phyloP scores from a whole-genome alignment of 495 filamentous ascomycete genomes.

The Sporormia fimetaria region DNA sequence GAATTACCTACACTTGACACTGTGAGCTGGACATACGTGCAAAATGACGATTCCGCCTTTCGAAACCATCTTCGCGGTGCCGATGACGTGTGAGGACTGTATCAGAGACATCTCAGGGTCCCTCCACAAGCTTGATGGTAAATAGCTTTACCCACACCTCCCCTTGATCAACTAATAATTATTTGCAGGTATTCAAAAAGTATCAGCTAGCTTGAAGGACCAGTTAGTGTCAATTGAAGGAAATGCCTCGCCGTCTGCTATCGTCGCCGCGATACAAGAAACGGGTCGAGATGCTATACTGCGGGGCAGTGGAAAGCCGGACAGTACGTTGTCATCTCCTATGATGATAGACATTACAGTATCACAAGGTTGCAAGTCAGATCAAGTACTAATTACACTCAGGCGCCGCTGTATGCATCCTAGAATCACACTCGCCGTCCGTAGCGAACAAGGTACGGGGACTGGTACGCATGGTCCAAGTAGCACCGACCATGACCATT shows the following conservation, averaged over 20 bases:
- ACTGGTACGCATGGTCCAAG: conserved; percentile 36
- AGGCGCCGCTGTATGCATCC: conserved; percentile 92
- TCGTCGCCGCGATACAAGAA: conserved; percentile 75
- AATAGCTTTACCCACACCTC: neutral
- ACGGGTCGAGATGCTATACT: conserved; percentile 92
- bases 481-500: conserved; percentile 50
- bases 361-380: neutral
- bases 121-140: conserved; percentile 61
- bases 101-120: conserved; percentile 70
- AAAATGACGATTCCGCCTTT: conserved; percentile 20
- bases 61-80: conserved; percentile 89
- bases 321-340: conserved; percentile 49
- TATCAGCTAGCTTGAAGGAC: conserved; percentile 52
- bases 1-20: too few relatives aligned
- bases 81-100: conserved; percentile 79
- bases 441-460: conserved; percentile 33
- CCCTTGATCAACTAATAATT: neutral
- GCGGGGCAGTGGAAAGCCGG: conserved; percentile 71
- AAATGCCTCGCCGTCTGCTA: conserved; percentile 73
- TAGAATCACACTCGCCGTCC: conserved; percentile 66
- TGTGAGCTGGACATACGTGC: too few relatives aligned
- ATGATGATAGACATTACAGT: neutral
- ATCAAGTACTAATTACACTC: conserved; percentile 6
- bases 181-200: conserved; percentile 47
- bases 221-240: conserved; percentile 61